These are phyloP conservation scores for Paralagenidium karlingii DNA, from an alignment of 352 stramenopile species.

Conservation along the genomic window DNA sequence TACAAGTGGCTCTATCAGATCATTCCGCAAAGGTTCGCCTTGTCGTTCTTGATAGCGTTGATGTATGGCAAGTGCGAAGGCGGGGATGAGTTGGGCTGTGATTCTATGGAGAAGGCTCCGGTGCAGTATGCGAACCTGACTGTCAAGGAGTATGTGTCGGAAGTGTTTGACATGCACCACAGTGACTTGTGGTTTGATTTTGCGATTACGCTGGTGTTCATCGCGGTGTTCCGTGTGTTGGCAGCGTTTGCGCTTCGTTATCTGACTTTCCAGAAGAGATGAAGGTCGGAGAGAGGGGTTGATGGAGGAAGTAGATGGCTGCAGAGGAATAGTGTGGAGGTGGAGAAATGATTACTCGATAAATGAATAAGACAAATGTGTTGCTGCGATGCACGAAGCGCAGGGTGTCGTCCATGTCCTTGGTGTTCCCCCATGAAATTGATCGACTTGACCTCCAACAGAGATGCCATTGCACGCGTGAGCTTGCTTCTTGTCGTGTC, in stretches of 20 bases:
- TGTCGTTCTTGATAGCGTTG: constrained; percentile 21
- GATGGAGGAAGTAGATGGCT: too few relatives aligned
- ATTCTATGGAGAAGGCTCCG: background rate
- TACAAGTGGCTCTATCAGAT: constrained; percentile 53
- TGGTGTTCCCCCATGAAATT: too few relatives aligned
- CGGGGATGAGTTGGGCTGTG: background rate
- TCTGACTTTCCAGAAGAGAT: constrained; percentile 48
- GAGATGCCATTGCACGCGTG: too few relatives aligned
- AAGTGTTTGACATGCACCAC: background rate
- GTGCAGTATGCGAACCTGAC: background rate
- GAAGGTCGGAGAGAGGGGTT: constrained; percentile 1
- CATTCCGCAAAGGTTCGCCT: constrained; percentile 24
- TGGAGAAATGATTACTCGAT: too few relatives aligned
- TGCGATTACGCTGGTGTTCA: constrained; percentile 26
- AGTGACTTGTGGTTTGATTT: background rate
- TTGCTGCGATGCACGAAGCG: too few relatives aligned
- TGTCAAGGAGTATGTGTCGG: background rate
- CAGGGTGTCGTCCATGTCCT: too few relatives aligned
- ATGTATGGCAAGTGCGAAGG: constrained; percentile 23
- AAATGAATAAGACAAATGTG: too few relatives aligned
- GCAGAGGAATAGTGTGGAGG: too few relatives aligned
- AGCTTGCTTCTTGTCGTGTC: too few relatives aligned
- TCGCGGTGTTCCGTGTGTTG: constrained; percentile 28
- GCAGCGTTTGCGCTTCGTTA: constrained; percentile 35
- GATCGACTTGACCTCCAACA: too few relatives aligned